Percentiles rank a stretch among this genome's conserved stretches.
Conservation (phyloP, 257 asterid genomes). For the Solanum sejunctum region DNA sequence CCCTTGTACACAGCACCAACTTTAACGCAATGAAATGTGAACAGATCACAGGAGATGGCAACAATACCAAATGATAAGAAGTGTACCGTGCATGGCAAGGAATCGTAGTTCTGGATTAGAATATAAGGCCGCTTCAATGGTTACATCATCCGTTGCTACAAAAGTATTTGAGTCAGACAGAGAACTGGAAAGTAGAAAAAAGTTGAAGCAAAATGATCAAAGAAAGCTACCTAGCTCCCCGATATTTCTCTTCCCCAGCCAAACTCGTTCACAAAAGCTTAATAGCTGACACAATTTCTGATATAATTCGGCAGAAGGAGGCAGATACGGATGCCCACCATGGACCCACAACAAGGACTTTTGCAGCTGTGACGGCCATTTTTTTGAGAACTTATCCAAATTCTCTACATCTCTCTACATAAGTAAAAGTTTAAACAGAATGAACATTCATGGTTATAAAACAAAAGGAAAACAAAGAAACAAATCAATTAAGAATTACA, state of each 20-base stretch:
- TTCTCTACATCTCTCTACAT: slow-evolving; percentile 36
- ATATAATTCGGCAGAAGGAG: slow-evolving; percentile 58
- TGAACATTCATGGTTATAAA: not conserved
- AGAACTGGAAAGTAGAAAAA: not conserved
- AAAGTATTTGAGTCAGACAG: slow-evolving; percentile 5
- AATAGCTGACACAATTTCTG: slow-evolving; percentile 43
- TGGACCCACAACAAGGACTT: slow-evolving; percentile 74
- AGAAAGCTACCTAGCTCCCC: slow-evolving; percentile 29
- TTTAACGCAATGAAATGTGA: not conserved
- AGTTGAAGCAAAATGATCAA: not conserved
- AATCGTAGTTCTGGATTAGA: slow-evolving; percentile 49
- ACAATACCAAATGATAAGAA: not conserved
- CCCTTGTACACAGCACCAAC: not conserved
- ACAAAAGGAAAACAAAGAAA: not conserved
- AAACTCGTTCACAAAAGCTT: slow-evolving; percentile 39
- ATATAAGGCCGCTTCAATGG: slow-evolving; percentile 40
- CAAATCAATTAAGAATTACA: not conserved
- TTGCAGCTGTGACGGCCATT: slow-evolving; percentile 30
- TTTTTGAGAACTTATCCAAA: slow-evolving; percentile 20
- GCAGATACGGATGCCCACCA: slow-evolving; percentile 84
- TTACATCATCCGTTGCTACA: slow-evolving; percentile 21
- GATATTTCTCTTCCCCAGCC: slow-evolving; percentile 42
- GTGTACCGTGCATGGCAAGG: slow-evolving; percentile 59
- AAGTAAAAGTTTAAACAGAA: not conserved
- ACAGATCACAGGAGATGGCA: not conserved